phyloP scores from a whole-genome alignment of 2,329 filamentous ascomycete genomes.

The Calonectria ilicicola region DNA sequence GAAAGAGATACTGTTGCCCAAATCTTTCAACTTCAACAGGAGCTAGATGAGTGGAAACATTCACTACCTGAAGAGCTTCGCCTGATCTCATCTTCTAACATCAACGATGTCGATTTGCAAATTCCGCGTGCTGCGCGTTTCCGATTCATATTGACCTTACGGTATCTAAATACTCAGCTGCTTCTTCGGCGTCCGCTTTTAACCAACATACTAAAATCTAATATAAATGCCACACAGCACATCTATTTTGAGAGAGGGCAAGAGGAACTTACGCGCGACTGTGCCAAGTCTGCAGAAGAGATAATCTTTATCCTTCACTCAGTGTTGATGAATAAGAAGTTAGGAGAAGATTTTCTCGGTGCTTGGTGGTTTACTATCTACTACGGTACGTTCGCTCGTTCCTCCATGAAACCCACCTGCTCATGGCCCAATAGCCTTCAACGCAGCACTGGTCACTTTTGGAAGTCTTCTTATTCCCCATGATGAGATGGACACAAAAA shows the following conservation, averaged over 20 bases:
- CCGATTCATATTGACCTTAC: conserved; percentile 52
- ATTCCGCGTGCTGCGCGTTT: conserved; percentile 44
- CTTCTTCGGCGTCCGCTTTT: conserved; percentile 44
- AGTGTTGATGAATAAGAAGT: conserved; percentile 1
- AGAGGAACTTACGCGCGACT: conserved; percentile 10
- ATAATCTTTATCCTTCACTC: conserved; percentile 23
- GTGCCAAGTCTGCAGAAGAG: conserved; percentile 8
- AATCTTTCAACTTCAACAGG: conserved; percentile 26
- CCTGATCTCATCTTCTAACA: not conserved
- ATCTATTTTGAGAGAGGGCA: conserved; percentile 15
- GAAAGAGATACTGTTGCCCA: conserved; percentile 9
- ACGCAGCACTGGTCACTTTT: conserved; percentile 19
- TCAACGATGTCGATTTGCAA: conserved; percentile 12
- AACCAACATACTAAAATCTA: not conserved
- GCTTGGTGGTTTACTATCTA: conserved; percentile 36
- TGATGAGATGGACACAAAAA: not conserved
- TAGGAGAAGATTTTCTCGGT: conserved; percentile 15
- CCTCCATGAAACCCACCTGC: not conserved
- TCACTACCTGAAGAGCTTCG: not conserved
- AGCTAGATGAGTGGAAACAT: conserved; percentile 23
- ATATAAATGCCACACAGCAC: not conserved
- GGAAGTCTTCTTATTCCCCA: conserved; percentile 20
- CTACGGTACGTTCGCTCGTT: conserved; percentile 10
- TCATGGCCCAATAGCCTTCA: conserved; percentile 6
- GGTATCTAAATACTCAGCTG: conserved; percentile 48